phyloP scores from a whole-genome alignment of 2,329 filamentous ascomycete species.

The Lasiodiplodia sp. region DNA sequence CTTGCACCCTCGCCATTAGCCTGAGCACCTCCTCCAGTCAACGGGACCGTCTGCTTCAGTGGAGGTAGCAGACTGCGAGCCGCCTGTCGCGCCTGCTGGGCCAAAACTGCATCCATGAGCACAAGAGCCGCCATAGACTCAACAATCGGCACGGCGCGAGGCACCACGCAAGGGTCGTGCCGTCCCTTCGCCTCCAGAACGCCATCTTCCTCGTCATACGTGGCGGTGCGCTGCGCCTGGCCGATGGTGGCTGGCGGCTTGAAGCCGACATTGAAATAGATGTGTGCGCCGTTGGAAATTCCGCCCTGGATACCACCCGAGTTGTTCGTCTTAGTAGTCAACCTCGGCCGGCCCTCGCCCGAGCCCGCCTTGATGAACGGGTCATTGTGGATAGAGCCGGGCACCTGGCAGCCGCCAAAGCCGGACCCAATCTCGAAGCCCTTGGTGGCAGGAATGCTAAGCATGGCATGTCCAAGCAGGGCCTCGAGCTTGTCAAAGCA shows the following conservation, averaged over 20 bases:
- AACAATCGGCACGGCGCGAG: slow-evolving; percentile 84
- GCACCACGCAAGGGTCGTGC: slow-evolving; percentile 93
- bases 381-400: slow-evolving; percentile 92
- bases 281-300: slow-evolving; percentile 89
- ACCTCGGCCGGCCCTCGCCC: slow-evolving; percentile 62
- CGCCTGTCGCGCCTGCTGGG: slow-evolving; percentile 71
- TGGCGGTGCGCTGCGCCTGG: slow-evolving; percentile 82
- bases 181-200: slow-evolving; percentile 87
- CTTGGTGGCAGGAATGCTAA: slow-evolving; percentile 93
- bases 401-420: slow-evolving; percentile 84
- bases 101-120: slow-evolving; percentile 85
- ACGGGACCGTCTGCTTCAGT: slow-evolving; percentile 47
- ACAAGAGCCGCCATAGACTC: slow-evolving; percentile 91
- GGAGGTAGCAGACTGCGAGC: slow-evolving; percentile 47
- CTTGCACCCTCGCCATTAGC: slow-evolving; percentile 27
- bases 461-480: slow-evolving; percentile 88
- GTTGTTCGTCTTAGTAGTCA: slow-evolving; percentile 93
- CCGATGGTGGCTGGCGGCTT: slow-evolving; percentile 95
- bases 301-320: slow-evolving; percentile 94
- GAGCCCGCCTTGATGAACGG: slow-evolving; percentile 72
- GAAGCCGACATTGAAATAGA: slow-evolving; percentile 95
- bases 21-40: slow-evolving; percentile 33
- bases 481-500: slow-evolving; percentile 97
- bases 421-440: slow-evolving; percentile 95
- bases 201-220: slow-evolving; percentile 79